phyloP scores from a whole-genome alignment of 192 early-diverging fungal species.

The Phlyctochytrium bullatum region DNA sequence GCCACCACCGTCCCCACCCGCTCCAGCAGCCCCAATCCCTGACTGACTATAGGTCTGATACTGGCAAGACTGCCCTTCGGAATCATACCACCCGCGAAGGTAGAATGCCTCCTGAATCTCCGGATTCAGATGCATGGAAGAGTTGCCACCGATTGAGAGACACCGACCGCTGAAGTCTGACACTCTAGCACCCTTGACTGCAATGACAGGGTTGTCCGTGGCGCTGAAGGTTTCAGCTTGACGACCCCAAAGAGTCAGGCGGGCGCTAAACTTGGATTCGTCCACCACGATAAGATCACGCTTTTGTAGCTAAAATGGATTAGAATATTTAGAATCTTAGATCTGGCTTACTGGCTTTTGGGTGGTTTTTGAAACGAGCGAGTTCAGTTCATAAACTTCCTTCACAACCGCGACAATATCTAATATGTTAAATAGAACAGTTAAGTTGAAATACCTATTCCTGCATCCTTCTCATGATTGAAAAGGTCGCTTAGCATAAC shows the following conservation, averaged over 20 bases:
- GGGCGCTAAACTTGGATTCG: constrained; percentile 62
- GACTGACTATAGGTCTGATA: constrained; percentile 41
- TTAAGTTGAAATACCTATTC: constrained; percentile 48
- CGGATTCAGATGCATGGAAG: constrained; percentile 63
- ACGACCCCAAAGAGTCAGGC: constrained; percentile 84
- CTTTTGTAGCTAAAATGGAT: constrained; percentile 62
- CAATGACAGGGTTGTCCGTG: constrained; percentile 60
- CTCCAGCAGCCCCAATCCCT: constrained; percentile 26
- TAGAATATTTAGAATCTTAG: constrained; percentile 10
- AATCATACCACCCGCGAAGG: constrained; percentile 72
- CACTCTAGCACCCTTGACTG: constrained; percentile 82
- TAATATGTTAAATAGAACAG: constrained; percentile 14
- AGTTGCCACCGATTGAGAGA: constrained; percentile 48
- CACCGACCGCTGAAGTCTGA: constrained; percentile 80
- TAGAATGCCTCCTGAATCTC: constrained; percentile 71
- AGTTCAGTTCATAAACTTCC: constrained; percentile 50
- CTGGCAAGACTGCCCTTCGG: constrained; percentile 28
- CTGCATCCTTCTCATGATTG: constrained; percentile 67
- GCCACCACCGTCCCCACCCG: constrained; percentile 21
- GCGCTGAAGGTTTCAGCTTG: constrained; percentile 67
- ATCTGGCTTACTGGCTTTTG: constrained; percentile 50
- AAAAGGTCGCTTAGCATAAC: constrained; percentile 65
- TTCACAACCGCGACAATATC: constrained; percentile 83
- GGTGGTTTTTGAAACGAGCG: constrained; percentile 63
- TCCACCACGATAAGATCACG: constrained; percentile 84